A percentile compares a stretch with the other conserved stretches of the same genome.
These are phyloP conservation scores for Pythium angustatum DNA, from an alignment of 352 stramenopile species.

Conservation along the genomic window DNA sequence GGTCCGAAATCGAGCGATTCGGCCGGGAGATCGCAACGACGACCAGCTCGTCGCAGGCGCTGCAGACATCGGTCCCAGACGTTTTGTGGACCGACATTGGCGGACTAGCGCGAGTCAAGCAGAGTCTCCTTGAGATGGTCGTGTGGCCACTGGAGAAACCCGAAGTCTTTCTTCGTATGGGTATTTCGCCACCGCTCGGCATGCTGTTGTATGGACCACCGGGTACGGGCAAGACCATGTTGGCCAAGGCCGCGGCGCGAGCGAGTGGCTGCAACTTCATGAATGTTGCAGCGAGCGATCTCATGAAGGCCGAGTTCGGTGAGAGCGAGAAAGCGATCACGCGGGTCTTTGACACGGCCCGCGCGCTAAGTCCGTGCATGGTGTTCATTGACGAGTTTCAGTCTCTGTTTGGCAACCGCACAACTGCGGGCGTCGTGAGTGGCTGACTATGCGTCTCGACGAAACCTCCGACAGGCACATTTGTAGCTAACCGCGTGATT, in stretches of 20 bases:
- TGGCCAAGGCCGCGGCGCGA: slow-evolving; percentile 76
- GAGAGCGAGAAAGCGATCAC: slow-evolving; percentile 85
- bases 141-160: slow-evolving; percentile 85
- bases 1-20: slow-evolving; percentile 46
- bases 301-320: slow-evolving; percentile 82
- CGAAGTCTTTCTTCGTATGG: slow-evolving; percentile 77
- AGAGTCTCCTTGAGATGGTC: slow-evolving; percentile 80
- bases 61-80: slow-evolving; percentile 54
- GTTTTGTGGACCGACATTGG: slow-evolving; percentile 80
- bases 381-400: slow-evolving; percentile 90
- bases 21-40: slow-evolving; percentile 48
- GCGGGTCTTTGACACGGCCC: slow-evolving; percentile 67
- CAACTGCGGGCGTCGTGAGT: slow-evolving; percentile 56
- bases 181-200: slow-evolving; percentile 72
- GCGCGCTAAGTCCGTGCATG: slow-evolving; percentile 77
- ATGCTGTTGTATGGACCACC: slow-evolving; percentile 81
- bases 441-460: too few relatives aligned
- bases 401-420: slow-evolving; percentile 78
- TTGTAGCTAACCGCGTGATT: background rate
- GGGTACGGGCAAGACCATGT: slow-evolving; percentile 86
- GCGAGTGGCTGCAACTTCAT: slow-evolving; percentile 86
- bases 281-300: slow-evolving; percentile 70
- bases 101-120: slow-evolving; percentile 67
- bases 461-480: too few relatives aligned
- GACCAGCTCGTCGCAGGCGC: slow-evolving; percentile 33